Conservation (phyloP, 768 basidiomycete genomes). For the Mycena pura region DNA sequence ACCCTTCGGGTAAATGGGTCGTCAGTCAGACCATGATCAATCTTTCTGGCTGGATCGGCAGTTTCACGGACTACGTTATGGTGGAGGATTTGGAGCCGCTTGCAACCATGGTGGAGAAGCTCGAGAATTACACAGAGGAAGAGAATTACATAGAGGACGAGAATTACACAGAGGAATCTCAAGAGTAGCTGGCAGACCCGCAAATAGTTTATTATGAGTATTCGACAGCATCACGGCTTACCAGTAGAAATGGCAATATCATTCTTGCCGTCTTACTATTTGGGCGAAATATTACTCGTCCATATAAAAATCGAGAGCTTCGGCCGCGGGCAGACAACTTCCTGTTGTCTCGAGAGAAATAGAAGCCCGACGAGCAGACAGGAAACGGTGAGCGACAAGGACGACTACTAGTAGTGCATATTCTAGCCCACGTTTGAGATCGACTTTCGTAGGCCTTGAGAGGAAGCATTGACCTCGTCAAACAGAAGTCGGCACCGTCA, state of each 20-base stretch:
- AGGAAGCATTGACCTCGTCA: too few relatives aligned
- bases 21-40: conserved; percentile 9
- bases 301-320: not conserved
- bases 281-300: conserved; percentile 1
- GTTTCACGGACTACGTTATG: conserved; percentile 11
- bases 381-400: too few relatives aligned
- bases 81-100: conserved; percentile 8
- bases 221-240: not conserved
- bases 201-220: not conserved
- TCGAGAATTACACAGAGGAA: too few relatives aligned
- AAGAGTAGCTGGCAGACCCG: too few relatives aligned
- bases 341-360: too few relatives aligned
- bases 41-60: conserved; percentile 7
- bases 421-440: too few relatives aligned
- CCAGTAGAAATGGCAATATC: not conserved
- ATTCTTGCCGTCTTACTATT: conserved; percentile 9
- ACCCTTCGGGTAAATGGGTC: conserved; percentile 12
- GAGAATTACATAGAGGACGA: too few relatives aligned
- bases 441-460: too few relatives aligned
- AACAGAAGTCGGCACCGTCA: too few relatives aligned
- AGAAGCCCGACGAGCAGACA: too few relatives aligned
- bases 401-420: too few relatives aligned
- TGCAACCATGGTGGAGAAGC: conserved; percentile 6
- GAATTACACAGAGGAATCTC: not conserved
- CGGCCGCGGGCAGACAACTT: too few relatives aligned